Conservation (phyloP, 2,329 filamentous ascomycete genomes). For the Xylaria arbuscula region DNA sequence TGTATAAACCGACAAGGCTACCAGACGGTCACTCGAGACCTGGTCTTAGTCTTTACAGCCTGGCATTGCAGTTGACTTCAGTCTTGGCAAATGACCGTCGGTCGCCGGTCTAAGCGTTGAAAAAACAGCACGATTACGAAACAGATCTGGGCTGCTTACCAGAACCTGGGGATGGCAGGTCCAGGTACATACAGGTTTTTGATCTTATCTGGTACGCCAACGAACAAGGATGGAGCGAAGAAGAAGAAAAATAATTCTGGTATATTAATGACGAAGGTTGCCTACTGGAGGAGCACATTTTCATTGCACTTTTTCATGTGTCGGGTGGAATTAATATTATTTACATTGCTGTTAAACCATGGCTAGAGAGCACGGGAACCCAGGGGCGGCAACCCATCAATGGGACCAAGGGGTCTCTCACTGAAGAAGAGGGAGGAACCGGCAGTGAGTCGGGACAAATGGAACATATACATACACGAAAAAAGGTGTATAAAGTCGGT, state of each 20-base stretch:
- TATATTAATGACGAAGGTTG: slow-evolving; percentile 40
- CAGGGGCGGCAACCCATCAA: not conserved
- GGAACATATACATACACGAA: slow-evolving; percentile 1
- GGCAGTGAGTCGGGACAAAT: not conserved
- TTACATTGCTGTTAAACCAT: slow-evolving; percentile 31
- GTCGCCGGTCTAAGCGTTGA: slow-evolving; percentile 28
- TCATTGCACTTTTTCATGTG: slow-evolving; percentile 40
- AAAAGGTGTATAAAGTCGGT: slow-evolving; percentile 11
- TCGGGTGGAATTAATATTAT: slow-evolving; percentile 46
- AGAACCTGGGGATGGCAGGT: slow-evolving; percentile 12
- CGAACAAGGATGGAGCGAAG: slow-evolving; percentile 9
- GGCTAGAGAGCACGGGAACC: not conserved
- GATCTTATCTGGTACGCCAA: slow-evolving; percentile 21
- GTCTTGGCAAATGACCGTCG: slow-evolving; percentile 25
- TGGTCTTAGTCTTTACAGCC: slow-evolving; percentile 13
- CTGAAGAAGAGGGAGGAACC: not conserved
- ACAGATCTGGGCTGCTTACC: slow-evolving; percentile 37
- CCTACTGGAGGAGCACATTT: slow-evolving; percentile 29
- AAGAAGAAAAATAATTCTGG: slow-evolving; percentile 33
- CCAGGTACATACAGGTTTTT: slow-evolving; percentile 8
- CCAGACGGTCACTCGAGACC: not conserved
- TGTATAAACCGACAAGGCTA: slow-evolving; percentile 30
- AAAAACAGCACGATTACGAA: slow-evolving; percentile 30
- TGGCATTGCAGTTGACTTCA: slow-evolving; percentile 30
- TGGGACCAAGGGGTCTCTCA: not conserved